Evolutionary conservation across 2,329 filamentous ascomycete genomes (phyloP), one percentile per base, ranked within the genome.

Genomic region (Diplodia scrobiculata): DNA sequence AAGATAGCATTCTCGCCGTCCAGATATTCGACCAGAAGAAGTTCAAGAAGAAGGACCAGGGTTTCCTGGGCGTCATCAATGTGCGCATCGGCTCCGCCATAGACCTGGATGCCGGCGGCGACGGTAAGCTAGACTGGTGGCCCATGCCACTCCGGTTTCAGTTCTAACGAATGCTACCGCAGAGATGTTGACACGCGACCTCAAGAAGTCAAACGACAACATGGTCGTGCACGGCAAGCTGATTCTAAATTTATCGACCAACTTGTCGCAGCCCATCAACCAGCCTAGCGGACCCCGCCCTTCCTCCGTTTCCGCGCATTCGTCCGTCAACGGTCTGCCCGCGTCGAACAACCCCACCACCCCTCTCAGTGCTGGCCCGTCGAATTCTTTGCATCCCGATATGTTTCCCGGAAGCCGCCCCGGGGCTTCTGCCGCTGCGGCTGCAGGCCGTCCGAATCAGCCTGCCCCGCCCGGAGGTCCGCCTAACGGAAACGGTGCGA

Each of bases 21-120:
- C 95, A 99, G 77, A 97, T 99, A 65, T 99, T 99, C 77, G 95
- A 99, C 79, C 95, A 99, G 81, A 97, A 97, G 84, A 99, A 99
- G 82, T 99, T 99, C 83, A 99, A 99, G 85, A 99, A 99, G 87
- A 99, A 98, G 92, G 95, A 99, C 73, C 95, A 99, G 78, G 95
- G 95, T 9, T 99, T 99, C 76, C 84, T 99, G 6, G 95, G 95
- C 67, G 95, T 99, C 65, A 97, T 99, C 75, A 99, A 99, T 77
- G 90, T 99, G 73, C 89, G 93, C 67, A 90, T 99, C 71, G 95
- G 95, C 73, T 93, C 96, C 83, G 90, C 95, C 47, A 92, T 99
- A 72, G 94, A 97, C 76, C 83, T 99, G 70, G 89, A 91, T 69
- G 87, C 91, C 67, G 92, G 93, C 67, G 91, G 92, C 70, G 95